Evolutionary conservation across 2,329 filamentous ascomycete species (phyloP), one percentile per base, ranked within the genome.

Genomic region (Nigrospora osmanthi): DNA sequence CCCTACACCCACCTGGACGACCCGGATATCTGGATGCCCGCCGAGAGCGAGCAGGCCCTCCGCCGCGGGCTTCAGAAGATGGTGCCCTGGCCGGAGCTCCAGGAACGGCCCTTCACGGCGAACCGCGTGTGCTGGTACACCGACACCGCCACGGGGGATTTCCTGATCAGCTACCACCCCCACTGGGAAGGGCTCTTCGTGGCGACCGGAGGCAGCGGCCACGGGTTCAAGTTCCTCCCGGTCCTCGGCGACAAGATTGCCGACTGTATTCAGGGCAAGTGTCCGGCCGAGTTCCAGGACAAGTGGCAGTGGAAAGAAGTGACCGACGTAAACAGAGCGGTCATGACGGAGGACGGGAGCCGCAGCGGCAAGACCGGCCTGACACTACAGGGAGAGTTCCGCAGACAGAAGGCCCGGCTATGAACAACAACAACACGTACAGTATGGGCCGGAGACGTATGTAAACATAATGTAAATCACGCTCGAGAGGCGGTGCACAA

Each of bases 121-220:
- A 83, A 80, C 2, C 71, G 82, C 19, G 65, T 88, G 43, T 89
- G 85, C 66, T 89, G 85, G 85, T 89, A 89, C 60, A 80, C 80
- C 6, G 85, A 89, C 65, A 89, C 85, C 54, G 72, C 78, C 9
- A 79, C 78, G 15, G 84, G 78, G 17, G 80, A 89, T 58, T 89
- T 86, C 67, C 71, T 89, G 44, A 72, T 87, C 48, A 78, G 82
- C 56, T 81, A 82, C 61, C 83, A 88, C 55, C 84, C 85, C 0
- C 64, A 70, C 14, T 77, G 77, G 62, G 59, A 70, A 46, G 72
- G 73, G 13, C 62, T 83, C 4, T 83, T 84, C 54, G 54, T 84
- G 19, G 78, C 78, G 0, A 81, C 78, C 0, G 80, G 78, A 3
- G 80, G 79, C 43, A 82, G 78, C 50, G 80, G 80, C 3, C 80